These are phyloP conservation scores for Suillus subalutaceus DNA, from an alignment of 768 basidiomycete species.

Conservation along the genomic window DNA sequence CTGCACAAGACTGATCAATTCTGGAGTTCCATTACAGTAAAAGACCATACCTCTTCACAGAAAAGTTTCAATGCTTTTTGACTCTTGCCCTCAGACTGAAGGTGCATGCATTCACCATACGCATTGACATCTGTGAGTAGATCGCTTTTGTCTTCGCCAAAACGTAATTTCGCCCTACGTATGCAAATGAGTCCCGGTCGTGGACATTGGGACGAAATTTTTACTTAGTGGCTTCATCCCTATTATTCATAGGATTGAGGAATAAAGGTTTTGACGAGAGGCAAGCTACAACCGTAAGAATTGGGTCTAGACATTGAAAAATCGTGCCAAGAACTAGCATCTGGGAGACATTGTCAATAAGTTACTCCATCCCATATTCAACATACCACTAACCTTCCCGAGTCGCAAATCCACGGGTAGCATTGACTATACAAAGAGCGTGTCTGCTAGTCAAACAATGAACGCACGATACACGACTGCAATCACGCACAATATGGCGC, in stretches of 20 bases:
- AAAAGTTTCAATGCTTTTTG: conserved; percentile 53
- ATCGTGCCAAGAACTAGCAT: conserved; percentile 87
- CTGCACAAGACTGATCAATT: conserved; percentile 37
- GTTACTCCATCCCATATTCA: background rate
- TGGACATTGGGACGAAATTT: conserved; percentile 20
- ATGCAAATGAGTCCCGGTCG: background rate
- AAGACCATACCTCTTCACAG: conserved; percentile 62
- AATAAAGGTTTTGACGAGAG: conserved; percentile 91
- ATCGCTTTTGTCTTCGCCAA: conserved; percentile 76
- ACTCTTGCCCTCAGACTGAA: conserved; percentile 54
- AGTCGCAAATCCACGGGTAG: conserved; percentile 89
- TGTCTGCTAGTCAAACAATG: conserved; percentile 11
- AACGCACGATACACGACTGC: background rate
- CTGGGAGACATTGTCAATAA: conserved; percentile 37
- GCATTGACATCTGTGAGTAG: conserved; percentile 81
- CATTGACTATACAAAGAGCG: conserved; percentile 53
- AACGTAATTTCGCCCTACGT: conserved; percentile 69
- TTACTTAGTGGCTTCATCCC: conserved; percentile 78
- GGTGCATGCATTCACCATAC: conserved; percentile 61
- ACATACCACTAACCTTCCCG: conserved; percentile 60
- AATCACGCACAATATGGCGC: conserved; percentile 62
- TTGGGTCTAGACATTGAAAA: conserved; percentile 81
- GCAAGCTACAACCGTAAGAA: conserved; percentile 79
- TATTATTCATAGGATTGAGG: conserved; percentile 76
- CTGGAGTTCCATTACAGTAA: conserved; percentile 11